Conservation (phyloP, 2,329 filamentous ascomycete species). For the Sarocladium oryzae region DNA sequence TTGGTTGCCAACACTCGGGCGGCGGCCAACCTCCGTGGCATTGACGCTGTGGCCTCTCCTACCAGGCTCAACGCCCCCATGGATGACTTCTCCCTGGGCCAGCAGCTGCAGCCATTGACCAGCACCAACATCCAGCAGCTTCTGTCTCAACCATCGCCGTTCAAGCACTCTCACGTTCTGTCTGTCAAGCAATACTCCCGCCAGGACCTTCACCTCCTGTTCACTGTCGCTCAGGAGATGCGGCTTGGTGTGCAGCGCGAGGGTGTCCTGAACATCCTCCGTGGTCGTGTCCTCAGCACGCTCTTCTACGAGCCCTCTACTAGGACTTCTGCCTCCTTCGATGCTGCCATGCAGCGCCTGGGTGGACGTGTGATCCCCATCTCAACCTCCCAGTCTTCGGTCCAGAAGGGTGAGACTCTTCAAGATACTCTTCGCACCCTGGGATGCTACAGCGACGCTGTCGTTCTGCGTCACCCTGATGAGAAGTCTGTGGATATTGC, state of each 20-base stretch:
- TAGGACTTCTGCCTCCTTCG: constrained; percentile 89
- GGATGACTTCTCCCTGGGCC: constrained; percentile 40
- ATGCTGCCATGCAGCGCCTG: constrained; percentile 96
- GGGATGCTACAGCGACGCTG: constrained; percentile 87
- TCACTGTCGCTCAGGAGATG: constrained; percentile 98
- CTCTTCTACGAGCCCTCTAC: constrained; percentile 99
- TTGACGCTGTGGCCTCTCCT: constrained; percentile 18
- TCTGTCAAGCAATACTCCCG: constrained; percentile 88
- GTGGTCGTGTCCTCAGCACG: constrained; percentile 78
- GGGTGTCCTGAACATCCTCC: constrained; percentile 80
- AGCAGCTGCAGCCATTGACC: constrained; percentile 43
- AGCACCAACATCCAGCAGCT: constrained; percentile 63
- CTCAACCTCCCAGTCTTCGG: constrained; percentile 77
- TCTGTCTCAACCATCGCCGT: constrained; percentile 67
- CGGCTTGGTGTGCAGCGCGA: constrained; percentile 88
- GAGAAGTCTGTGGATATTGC: constrained; percentile 75
- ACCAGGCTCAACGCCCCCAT: constrained; percentile 20
- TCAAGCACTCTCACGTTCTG: constrained; percentile 84
- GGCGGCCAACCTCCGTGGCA: constrained; percentile 20
- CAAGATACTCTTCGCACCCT: constrained; percentile 92
- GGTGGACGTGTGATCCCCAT: constrained; percentile 81
- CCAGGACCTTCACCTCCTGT: constrained; percentile 83
- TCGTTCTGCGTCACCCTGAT: constrained; percentile 91
- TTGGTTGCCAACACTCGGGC: constrained; percentile 22
- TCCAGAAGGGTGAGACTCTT: constrained; percentile 88